Evolutionary conservation across 2,329 filamentous ascomycete species (phyloP).

Genomic region (Trichoderma sp.): DNA sequence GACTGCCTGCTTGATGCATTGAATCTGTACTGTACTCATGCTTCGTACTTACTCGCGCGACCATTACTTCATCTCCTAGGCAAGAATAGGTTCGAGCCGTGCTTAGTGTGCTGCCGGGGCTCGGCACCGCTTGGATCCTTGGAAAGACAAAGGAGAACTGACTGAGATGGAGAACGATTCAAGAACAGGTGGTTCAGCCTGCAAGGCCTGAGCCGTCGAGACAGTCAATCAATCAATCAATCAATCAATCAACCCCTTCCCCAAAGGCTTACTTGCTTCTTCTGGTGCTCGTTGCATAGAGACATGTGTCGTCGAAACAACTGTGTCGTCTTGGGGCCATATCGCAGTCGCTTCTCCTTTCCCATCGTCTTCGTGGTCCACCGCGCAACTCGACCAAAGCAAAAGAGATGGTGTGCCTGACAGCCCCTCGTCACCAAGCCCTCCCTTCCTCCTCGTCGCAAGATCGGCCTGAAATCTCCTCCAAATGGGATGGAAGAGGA

Average conservation of each 20-base stretch:
- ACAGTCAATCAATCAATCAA: neutral
- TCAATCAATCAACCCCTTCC: neutral
- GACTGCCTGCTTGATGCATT: constrained; percentile 21
- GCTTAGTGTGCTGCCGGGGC: constrained; percentile 23
- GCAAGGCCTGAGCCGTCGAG: neutral
- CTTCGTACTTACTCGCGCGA: neutral
- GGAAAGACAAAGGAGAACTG: too few species aligned
- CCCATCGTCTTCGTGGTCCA: neutral
- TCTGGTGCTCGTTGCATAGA: neutral
- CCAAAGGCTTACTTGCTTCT: neutral
- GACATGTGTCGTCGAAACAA: neutral
- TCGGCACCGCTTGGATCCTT: constrained; percentile 25
- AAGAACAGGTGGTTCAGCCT: constrained; percentile 16
- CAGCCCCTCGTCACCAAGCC: constrained; percentile 12
- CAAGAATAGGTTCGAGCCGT: neutral
- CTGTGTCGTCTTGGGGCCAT: neutral
- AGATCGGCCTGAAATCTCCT: constrained; percentile 25
- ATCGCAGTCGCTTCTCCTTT: neutral
- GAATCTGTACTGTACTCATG: neutral
- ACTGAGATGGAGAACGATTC: constrained; percentile 1
- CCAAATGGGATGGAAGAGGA: neutral
- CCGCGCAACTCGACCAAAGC: neutral
- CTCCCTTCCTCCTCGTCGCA: constrained; percentile 1
- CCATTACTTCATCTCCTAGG: neutral
- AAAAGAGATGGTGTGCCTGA: constrained; percentile 15